Percentiles rank a stretch among this genome's conserved stretches.
phyloP scores from a whole-genome alignment of 768 basidiomycete genomes.

The Suillus plorans region DNA sequence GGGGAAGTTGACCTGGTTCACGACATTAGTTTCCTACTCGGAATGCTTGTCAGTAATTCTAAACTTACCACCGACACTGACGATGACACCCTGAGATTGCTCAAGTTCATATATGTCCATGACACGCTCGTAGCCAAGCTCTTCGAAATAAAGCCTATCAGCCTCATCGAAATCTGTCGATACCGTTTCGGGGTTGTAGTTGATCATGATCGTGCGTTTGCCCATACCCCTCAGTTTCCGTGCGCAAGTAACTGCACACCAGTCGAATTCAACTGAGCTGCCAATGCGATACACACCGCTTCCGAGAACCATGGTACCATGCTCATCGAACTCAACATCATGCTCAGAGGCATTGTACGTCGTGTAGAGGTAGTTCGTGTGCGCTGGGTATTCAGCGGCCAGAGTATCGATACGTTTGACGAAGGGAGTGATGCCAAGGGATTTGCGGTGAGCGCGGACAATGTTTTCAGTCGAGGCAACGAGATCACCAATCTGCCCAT shows the following conservation, averaged over 20 bases:
- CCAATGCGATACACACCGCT: slow-evolving; percentile 98
- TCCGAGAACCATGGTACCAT: slow-evolving; percentile 99
- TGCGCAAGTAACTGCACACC: slow-evolving; percentile 99
- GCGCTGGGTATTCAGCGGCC: slow-evolving; percentile 97
- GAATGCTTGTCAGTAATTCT: slow-evolving; percentile 4
- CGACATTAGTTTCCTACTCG: neutral
- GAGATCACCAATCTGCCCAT: slow-evolving; percentile 86
- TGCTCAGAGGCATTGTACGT: slow-evolving; percentile 97
- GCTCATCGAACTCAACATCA: slow-evolving; percentile 92
- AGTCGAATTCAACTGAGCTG: slow-evolving; percentile 98
- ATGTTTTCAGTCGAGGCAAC: slow-evolving; percentile 68
- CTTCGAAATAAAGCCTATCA: slow-evolving; percentile 98
- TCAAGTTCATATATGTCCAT: slow-evolving; percentile 99
- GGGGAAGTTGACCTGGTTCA: slow-evolving; percentile 83
- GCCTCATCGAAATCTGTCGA: slow-evolving; percentile 99
- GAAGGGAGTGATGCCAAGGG: slow-evolving; percentile 87
- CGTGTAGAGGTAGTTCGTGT: slow-evolving; percentile 99
- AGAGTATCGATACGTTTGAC: slow-evolving; percentile 99
- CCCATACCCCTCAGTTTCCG: slow-evolving; percentile 90
- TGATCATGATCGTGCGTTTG: slow-evolving; percentile 97
- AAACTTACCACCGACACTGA: slow-evolving; percentile 88
- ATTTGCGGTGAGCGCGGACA: slow-evolving; percentile 86
- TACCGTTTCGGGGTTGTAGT: slow-evolving; percentile 99
- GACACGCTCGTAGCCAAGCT: slow-evolving; percentile 95
- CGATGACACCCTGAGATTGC: slow-evolving; percentile 87